These are phyloP conservation scores for Lactarius trivialis DNA, from an alignment of 768 basidiomycete species.

Conservation along the genomic window DNA sequence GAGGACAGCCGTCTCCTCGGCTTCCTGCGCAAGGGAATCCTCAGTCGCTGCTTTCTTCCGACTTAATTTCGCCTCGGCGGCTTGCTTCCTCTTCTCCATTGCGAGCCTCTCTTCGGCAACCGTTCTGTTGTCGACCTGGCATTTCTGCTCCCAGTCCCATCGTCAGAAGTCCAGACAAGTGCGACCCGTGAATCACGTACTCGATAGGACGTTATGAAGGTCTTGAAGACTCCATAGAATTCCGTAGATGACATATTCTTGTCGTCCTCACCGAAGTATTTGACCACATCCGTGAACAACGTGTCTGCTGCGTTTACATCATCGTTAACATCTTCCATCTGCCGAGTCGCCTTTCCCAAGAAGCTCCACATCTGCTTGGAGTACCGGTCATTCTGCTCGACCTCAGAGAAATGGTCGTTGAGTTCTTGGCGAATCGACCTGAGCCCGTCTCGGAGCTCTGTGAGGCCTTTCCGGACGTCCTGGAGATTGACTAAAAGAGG, in stretches of 20 bases:
- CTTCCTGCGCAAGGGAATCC: constrained; percentile 36
- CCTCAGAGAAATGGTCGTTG: constrained; percentile 68
- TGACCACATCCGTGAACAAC: constrained; percentile 77
- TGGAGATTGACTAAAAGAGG: constrained; percentile 64
- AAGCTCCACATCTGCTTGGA: constrained; percentile 92
- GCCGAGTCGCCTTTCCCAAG: constrained; percentile 62
- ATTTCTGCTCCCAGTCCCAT: constrained; percentile 55
- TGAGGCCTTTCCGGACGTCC: constrained; percentile 72
- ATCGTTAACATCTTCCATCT: constrained; percentile 79
- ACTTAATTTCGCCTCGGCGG: constrained; percentile 50
- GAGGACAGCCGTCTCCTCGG: constrained; percentile 51
- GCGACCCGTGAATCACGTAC: constrained; percentile 34
- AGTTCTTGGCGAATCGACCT: constrained; percentile 75
- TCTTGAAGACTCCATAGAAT: constrained; percentile 97
- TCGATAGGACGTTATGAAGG: constrained; percentile 90
- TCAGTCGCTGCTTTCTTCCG: constrained; percentile 45
- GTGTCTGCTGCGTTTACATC: constrained; percentile 82
- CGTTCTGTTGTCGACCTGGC: constrained; percentile 71
- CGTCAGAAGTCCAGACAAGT: constrained; percentile 4
- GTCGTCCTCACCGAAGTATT: constrained; percentile 91
- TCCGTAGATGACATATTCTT: constrained; percentile 80
- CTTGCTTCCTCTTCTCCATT: constrained; percentile 60
- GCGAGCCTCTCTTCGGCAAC: constrained; percentile 65
- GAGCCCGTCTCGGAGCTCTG: constrained; percentile 70
- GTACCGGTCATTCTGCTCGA: constrained; percentile 68